Evolutionary conservation across 2,329 filamentous ascomycete species (phyloP).

Genomic region (Fusarium avenaceum): DNA sequence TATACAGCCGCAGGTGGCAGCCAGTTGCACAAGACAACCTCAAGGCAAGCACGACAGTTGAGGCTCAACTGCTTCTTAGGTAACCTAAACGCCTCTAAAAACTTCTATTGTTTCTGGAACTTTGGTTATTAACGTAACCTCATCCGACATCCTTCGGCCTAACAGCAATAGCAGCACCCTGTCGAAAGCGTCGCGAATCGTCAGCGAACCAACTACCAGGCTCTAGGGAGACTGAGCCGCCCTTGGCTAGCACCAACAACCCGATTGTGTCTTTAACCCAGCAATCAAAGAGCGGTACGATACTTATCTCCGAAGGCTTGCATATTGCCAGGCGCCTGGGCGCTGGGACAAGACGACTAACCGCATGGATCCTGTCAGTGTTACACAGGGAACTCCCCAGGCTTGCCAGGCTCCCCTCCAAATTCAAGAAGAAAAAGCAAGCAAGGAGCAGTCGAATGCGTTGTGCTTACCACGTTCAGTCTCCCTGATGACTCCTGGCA

Average conservation of each 20-base stretch:
- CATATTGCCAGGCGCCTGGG: conserved; percentile 23
- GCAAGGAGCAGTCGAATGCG: background rate
- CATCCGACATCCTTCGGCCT: background rate
- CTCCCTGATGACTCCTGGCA: conserved; percentile 5
- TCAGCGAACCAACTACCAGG: conserved; percentile 21
- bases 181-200: conserved; percentile 6
- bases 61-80: conserved; percentile 19
- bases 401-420: background rate
- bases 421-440: conserved; percentile 20
- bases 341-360: conserved; percentile 11
- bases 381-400: conserved; percentile 1
- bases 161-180: background rate
- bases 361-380: background rate
- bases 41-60: conserved; percentile 5
- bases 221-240: conserved; percentile 11
- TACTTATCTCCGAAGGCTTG: conserved; percentile 29
- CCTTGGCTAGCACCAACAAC: background rate
- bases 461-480: conserved; percentile 10
- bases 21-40: too few relatives aligned
- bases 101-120: conserved; percentile 23
- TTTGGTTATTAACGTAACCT: background rate
- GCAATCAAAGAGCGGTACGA: conserved; percentile 12
- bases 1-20: too few relatives aligned
- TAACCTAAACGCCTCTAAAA: conserved; percentile 1
- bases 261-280: conserved; percentile 14